These are phyloP conservation scores for Chamaecrista fasciculata DNA, from an alignment of 306 rosid genomes.

Conservation along the genomic window DNA sequence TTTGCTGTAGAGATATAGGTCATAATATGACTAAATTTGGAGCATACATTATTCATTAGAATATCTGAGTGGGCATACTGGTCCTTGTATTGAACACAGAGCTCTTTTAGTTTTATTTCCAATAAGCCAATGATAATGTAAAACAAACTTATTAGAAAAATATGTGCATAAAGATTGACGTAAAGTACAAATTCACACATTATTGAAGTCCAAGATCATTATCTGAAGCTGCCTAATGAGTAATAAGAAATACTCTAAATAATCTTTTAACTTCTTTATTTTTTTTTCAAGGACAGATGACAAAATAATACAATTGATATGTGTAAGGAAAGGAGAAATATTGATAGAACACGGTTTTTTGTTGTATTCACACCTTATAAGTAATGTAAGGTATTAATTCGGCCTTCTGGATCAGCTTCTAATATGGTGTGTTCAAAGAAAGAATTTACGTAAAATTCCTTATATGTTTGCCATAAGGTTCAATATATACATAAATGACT, in stretches of 20 bases:
- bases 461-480: too few relatives aligned
- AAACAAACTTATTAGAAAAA: not conserved
- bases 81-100: not conserved
- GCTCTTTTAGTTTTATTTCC: not conserved
- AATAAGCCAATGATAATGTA: not conserved
- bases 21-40: not conserved
- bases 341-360: conserved; percentile 31
- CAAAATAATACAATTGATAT: not conserved
- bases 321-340: conserved; percentile 14
- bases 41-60: not conserved
- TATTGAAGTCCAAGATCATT: not conserved
- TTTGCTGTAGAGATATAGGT: not conserved
- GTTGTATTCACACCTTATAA: conserved; percentile 30
- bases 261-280: too few relatives aligned
- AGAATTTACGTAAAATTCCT: too few relatives aligned
- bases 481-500: conserved; percentile 18
- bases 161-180: not conserved
- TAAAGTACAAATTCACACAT: not conserved
- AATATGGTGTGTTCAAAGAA: conserved; percentile 53
- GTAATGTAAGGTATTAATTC: conserved; percentile 25
- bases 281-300: not conserved
- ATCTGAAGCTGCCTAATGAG: not conserved
- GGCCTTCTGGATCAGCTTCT: conserved; percentile 39
- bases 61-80: not conserved
- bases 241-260: too few relatives aligned